Conservation (phyloP, 2,329 filamentous ascomycete species). For the Lasiodiplodia hormozganensis region DNA sequence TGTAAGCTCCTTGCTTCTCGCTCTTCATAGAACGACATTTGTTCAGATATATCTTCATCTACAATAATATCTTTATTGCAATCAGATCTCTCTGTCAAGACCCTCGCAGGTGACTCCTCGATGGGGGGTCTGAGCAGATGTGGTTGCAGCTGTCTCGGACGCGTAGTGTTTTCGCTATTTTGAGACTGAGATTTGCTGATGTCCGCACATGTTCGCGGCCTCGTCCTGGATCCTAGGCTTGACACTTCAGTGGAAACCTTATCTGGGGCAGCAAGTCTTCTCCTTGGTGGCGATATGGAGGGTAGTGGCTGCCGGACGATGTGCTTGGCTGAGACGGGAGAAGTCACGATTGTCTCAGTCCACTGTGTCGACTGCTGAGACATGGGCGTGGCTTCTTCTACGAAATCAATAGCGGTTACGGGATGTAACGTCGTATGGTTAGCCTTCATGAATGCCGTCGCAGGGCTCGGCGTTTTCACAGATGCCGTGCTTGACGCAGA, state of each 20-base stretch:
- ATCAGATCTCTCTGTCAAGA: not conserved
- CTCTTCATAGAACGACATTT: not conserved
- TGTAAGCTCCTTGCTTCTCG: conserved; percentile 11
- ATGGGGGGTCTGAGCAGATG: not conserved
- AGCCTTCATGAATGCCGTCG: not conserved
- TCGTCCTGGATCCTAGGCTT: not conserved
- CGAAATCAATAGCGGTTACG: not conserved
- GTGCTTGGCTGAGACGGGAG: not conserved
- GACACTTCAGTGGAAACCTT: not conserved
- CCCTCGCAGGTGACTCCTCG: not conserved
- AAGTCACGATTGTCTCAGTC: conserved; percentile 13
- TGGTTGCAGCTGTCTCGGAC: not conserved
- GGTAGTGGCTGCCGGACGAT: not conserved
- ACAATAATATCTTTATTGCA: not conserved
- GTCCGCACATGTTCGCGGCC: not conserved
- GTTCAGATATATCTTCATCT: not conserved
- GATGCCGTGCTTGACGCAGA: not conserved
- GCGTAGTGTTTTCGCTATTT: not conserved
- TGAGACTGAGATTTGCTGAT: not conserved
- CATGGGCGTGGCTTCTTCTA: conserved; percentile 13
- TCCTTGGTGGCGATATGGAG: conserved; percentile 12
- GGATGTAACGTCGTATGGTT: not conserved
- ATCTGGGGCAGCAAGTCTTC: not conserved
- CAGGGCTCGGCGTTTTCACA: conserved; percentile 5
- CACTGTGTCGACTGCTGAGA: conserved; percentile 19